A percentile compares a stretch with the other conserved stretches of the same genome.
phyloP scores from a whole-genome alignment of 495 filamentous ascomycete species.

The Daldinia childiae region DNA sequence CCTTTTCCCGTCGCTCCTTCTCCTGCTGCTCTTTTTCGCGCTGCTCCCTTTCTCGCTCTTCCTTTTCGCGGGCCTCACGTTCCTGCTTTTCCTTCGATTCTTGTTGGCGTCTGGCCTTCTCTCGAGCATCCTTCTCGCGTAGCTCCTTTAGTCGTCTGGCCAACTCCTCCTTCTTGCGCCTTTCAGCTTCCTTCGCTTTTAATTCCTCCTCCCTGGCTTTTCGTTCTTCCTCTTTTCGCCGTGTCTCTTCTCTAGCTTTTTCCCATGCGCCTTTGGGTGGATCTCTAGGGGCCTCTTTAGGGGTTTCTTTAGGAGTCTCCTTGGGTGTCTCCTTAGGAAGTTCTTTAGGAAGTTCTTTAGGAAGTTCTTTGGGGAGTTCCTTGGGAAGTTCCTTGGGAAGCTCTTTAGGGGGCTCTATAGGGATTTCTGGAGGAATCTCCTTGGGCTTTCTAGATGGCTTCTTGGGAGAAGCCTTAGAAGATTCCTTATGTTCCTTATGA shows the following conservation, averaged over 20 bases:
- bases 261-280: conserved; percentile 68
- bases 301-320: conserved; percentile 27
- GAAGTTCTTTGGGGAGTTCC: background rate
- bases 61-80: conserved; percentile 50
- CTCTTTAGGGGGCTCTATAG: background rate
- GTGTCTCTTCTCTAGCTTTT: conserved; percentile 74
- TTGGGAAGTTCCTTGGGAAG: background rate
- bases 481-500: conserved; percentile 11
- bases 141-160: conserved; percentile 61
- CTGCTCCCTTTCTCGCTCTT: conserved; percentile 51
- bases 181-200: conserved; percentile 61
- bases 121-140: conserved; percentile 71
- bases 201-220: conserved; percentile 64
- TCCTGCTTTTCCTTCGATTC: conserved; percentile 53
- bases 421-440: too few relatives aligned
- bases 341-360: conserved; percentile 10
- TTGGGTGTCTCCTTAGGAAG: conserved; percentile 3
- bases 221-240: conserved; percentile 59
- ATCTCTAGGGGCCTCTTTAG: conserved; percentile 32
- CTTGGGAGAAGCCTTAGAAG: conserved; percentile 10
- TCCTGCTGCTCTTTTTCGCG: conserved; percentile 55
- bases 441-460: background rate
- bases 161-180: conserved; percentile 60
- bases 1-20: conserved; percentile 57
- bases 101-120: conserved; percentile 61